A percentile compares a stretch with the other conserved stretches of the same genome.
These are phyloP conservation scores for Hemisphaericaspora subhashii DNA, from an alignment of 1,139 yeast species.

Conservation along the genomic window DNA sequence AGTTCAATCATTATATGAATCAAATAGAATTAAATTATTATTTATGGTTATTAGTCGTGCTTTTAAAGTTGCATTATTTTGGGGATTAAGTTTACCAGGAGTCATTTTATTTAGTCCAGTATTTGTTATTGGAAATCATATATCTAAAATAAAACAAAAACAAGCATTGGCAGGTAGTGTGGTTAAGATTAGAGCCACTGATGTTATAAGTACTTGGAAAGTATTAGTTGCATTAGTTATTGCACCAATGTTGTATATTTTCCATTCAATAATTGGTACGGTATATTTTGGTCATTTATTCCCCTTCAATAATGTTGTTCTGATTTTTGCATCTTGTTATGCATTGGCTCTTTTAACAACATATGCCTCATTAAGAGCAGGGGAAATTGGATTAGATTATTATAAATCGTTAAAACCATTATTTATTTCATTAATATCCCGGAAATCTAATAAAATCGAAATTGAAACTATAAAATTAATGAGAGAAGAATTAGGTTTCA, in stretches of 20 bases:
- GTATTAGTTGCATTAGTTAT: constrained; percentile 44
- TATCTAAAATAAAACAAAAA: constrained; percentile 38
- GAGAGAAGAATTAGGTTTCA: constrained; percentile 53
- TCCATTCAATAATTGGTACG: constrained; percentile 42
- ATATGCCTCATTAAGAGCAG: constrained; percentile 41
- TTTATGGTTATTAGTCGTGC: constrained; percentile 29
- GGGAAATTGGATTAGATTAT: constrained; percentile 44
- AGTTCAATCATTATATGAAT: constrained; percentile 34
- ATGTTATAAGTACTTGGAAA: constrained; percentile 50
- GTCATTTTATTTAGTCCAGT: constrained; percentile 46
- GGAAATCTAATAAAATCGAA: constrained; percentile 37
- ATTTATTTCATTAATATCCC: constrained; percentile 38
- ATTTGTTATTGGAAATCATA: constrained; percentile 36
- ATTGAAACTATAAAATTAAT: constrained; percentile 55
- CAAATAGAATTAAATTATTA: constrained; percentile 28
- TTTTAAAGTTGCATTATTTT: constrained; percentile 32
- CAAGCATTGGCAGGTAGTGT: constrained; percentile 44
- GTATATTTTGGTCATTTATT: constrained; percentile 22
- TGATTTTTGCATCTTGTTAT: constrained; percentile 34
- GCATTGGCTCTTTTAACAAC: constrained; percentile 45
- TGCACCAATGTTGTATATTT: constrained; percentile 44
- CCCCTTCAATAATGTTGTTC: constrained; percentile 9
- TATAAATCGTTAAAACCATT: constrained; percentile 41
- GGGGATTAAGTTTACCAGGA: constrained; percentile 44
- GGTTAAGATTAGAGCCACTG: constrained; percentile 47